A percentile compares a stretch with the other conserved stretches of the same genome.
Evolutionary conservation across 768 basidiomycete species (phyloP).

Genomic region (Tricholoma matsutake): DNA sequence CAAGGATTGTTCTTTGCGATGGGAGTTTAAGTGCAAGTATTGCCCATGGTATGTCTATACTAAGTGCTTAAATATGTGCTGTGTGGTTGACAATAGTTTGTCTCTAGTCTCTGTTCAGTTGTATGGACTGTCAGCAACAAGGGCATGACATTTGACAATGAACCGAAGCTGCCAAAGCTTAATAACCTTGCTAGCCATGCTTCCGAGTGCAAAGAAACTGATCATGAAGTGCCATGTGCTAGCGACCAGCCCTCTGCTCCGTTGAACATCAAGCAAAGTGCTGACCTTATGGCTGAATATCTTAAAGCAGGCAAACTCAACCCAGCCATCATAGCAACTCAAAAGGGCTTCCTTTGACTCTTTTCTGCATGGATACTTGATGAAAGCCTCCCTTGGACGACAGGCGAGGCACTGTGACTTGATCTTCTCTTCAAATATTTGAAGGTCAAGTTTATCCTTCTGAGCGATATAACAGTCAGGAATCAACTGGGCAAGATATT

Average conservation of each 20-base stretch:
- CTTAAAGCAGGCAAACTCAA: slow-evolving; percentile 31
- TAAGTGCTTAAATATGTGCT: not conserved
- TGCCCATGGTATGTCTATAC: slow-evolving; percentile 11
- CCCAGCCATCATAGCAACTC: slow-evolving; percentile 20
- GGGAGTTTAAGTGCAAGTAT: slow-evolving; percentile 17
- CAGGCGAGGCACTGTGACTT: too few relatives aligned
- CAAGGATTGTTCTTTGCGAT: slow-evolving; percentile 3
- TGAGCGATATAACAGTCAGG: slow-evolving; percentile 20
- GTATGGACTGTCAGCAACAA: not conserved
- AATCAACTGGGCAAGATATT: slow-evolving; percentile 13
- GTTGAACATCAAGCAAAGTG: slow-evolving; percentile 15
- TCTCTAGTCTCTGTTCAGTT: not conserved
- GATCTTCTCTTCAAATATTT: slow-evolving; percentile 21
- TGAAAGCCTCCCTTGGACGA: too few relatives aligned
- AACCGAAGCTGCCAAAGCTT: too few relatives aligned
- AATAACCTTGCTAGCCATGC: slow-evolving; percentile 21
- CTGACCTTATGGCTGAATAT: slow-evolving; percentile 24
- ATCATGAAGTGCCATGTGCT: not conserved
- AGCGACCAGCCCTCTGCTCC: too few relatives aligned
- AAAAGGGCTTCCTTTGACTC: slow-evolving; percentile 25
- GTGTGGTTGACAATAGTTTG: too few relatives aligned
- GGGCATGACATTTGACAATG: slow-evolving; percentile 13
- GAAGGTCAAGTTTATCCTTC: slow-evolving; percentile 14
- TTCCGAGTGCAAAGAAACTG: slow-evolving; percentile 13
- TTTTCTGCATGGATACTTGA: slow-evolving; percentile 33